Base-by-base conservation (phyloP, 2,329 filamentous ascomycete genomes). In the Botrytis tulipae region DNA sequence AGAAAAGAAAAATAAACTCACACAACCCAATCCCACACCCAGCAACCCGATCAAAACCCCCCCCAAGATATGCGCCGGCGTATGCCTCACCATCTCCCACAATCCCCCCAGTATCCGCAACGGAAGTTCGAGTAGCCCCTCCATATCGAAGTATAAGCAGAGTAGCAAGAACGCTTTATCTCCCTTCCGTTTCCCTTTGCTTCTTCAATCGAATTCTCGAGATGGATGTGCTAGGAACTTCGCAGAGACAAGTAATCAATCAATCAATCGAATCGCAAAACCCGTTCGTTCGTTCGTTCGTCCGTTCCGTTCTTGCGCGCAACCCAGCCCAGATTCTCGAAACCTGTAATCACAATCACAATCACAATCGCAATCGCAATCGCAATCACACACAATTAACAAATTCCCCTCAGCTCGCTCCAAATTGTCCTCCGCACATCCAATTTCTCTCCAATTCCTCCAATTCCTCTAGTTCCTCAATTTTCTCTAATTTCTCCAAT, bases 1-100 rank as follows among this genome's bases (percentile, higher is more conserved):
- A 66, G 8, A 16, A 54, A 29, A 3, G 37, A 18, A 25, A 29
- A 6, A 14, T 22, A 37, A 71, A 62, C 40, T 42, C 63, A 73
- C 68, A 59, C 42, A 70, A 10, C 37, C 59, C 25, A 71, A 71
- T n/a, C 37, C 59, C 14, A 70, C 40, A 22, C 40, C 48, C 37
- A 46, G 18, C 46, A 73, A 70, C 20, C 42, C 57, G 2, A 70
- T 44, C 32, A 73, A 54, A 20, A 37, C 5, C 42, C 63, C n/a
- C n/a, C 62, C 54, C 14, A 73, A 44, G 20, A 73, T 22, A 37
- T 42, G 59, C 35, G 14, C 16, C 29, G 72, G 59, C 14, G 59
- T 70, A 57, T 35, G 46, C 57, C 67, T 54, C 37, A 60, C 67
- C 12, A 62, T 6, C 42, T 70, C 67, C 57, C 57, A 70, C 25